Evolutionary conservation across 2,329 filamentous ascomycete species (phyloP).

Genomic region (Phoma sp.): DNA sequence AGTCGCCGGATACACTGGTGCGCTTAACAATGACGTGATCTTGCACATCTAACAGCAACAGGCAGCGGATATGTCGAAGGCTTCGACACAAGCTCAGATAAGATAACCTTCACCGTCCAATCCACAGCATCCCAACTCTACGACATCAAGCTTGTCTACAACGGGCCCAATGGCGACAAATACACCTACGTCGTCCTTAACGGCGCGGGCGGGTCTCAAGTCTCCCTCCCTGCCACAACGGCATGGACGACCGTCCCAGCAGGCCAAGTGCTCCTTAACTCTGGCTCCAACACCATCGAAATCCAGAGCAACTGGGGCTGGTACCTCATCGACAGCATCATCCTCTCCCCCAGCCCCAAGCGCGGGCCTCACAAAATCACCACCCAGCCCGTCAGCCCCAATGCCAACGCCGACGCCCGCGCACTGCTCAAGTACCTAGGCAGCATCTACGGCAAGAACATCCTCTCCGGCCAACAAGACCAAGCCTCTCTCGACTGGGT

Average conservation of each 20-base stretch:
- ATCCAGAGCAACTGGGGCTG: conserved; percentile 60
- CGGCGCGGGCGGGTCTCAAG: conserved; percentile 51
- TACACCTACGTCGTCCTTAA: conserved; percentile 55
- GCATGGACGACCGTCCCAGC: conserved; percentile 51
- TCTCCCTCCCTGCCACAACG: conserved; percentile 51
- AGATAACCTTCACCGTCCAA: conserved; percentile 54
- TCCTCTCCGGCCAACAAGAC: conserved; percentile 60
- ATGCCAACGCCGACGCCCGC: conserved; percentile 49
- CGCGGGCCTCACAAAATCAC: conserved; percentile 53
- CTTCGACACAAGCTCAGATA: conserved; percentile 54
- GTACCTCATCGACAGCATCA: conserved; percentile 57
- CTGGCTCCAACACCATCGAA: conserved; percentile 55
- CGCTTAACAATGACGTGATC: not conserved
- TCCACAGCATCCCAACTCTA: conserved; percentile 50
- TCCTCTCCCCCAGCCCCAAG: conserved; percentile 45
- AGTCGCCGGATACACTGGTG: conserved; percentile 52
- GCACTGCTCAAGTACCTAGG: conserved; percentile 54
- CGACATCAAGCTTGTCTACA: conserved; percentile 56
- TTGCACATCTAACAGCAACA: conserved; percentile 22
- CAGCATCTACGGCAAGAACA: conserved; percentile 56
- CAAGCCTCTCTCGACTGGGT: conserved; percentile 55
- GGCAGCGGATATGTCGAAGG: conserved; percentile 58
- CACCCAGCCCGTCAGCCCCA: conserved; percentile 49
- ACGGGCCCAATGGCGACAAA: conserved; percentile 58
- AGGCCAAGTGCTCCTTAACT: conserved; percentile 56